Evolutionary conservation across 2,329 filamentous ascomycete genomes (phyloP).

Genomic region (Diaporthe helianthi): DNA sequence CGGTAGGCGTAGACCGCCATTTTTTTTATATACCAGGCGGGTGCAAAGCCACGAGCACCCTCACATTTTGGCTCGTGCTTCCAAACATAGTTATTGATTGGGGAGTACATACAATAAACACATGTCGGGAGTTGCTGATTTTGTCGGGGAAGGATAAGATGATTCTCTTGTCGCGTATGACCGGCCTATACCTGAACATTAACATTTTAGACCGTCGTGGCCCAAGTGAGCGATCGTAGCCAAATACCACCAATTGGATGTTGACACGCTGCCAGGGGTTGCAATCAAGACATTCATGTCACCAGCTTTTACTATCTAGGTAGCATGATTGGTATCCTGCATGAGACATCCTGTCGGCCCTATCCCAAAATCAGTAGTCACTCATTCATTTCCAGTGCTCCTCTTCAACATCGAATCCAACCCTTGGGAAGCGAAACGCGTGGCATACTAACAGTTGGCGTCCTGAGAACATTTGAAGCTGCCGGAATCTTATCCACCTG

Average conservation of each 20-base stretch:
- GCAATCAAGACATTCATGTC: too few species aligned
- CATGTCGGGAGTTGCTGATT: not conserved
- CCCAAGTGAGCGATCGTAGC: not conserved
- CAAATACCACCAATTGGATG: too few species aligned
- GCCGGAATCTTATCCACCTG: too few species aligned
- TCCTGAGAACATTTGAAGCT: too few species aligned
- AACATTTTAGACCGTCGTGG: not conserved
- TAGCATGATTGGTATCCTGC: not conserved
- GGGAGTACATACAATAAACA: not conserved
- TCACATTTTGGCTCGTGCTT: not conserved
- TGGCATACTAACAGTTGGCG: not conserved
- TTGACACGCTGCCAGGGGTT: too few species aligned
- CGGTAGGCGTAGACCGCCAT: not conserved
- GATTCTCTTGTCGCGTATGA: not conserved
- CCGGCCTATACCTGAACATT: not conserved
- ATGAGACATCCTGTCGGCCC: not conserved
- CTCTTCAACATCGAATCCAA: too few species aligned
- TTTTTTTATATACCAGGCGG: not conserved
- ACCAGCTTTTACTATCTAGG: too few species aligned
- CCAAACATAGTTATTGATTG: not conserved
- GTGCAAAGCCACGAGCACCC: not conserved
- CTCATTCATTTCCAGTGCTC: not conserved
- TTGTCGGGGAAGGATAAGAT: not conserved
- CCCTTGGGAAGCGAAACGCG: too few species aligned
- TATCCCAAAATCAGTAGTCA: accelerated